Percentiles rank a stretch among this genome's conserved stretches.
phyloP scores from a whole-genome alignment of 2,329 filamentous ascomycete species.

The Penicillium polonicum region DNA sequence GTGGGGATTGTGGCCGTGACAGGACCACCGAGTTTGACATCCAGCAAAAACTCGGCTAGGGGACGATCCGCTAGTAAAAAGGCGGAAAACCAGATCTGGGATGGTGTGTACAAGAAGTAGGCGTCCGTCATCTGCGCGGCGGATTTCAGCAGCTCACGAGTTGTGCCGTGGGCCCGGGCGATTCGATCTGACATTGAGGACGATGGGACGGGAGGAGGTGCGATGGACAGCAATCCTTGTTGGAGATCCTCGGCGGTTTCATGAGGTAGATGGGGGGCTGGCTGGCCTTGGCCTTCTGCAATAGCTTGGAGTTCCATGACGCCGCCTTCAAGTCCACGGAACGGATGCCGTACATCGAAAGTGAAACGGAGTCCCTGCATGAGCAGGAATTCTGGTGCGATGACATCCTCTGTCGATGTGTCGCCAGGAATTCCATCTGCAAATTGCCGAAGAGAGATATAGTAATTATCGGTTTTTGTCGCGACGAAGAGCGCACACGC shows the following conservation, averaged over 20 bases:
- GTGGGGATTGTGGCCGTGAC: constrained; percentile 15
- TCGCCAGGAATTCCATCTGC: constrained; percentile 67
- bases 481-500: constrained; percentile 91
- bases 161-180: constrained; percentile 66
- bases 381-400: constrained; percentile 88
- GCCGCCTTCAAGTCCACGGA: constrained; percentile 80
- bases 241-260: constrained; percentile 35
- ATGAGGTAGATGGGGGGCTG: constrained; percentile 29
- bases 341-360: constrained; percentile 89
- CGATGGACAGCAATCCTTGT: constrained; percentile 31
- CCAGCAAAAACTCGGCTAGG: constrained; percentile 46
- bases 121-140: constrained; percentile 84
- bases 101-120: constrained; percentile 95
- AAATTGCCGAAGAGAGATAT: constrained; percentile 66
- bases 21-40: constrained; percentile 41
- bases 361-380: constrained; percentile 91
- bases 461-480: constrained; percentile 85
- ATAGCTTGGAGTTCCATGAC: constrained; percentile 76
- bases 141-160: constrained; percentile 71
- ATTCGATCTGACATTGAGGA: constrained; percentile 48
- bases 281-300: constrained; percentile 57
- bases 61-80: constrained; percentile 69
- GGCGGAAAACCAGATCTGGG: constrained; percentile 87
- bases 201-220: constrained; percentile 26
- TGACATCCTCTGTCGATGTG: constrained; percentile 74